Percentiles rank a stretch among this genome's conserved stretches.
phyloP scores from a whole-genome alignment of 1,284 basidiomycete species.

The Ustilago xerochloae region DNA sequence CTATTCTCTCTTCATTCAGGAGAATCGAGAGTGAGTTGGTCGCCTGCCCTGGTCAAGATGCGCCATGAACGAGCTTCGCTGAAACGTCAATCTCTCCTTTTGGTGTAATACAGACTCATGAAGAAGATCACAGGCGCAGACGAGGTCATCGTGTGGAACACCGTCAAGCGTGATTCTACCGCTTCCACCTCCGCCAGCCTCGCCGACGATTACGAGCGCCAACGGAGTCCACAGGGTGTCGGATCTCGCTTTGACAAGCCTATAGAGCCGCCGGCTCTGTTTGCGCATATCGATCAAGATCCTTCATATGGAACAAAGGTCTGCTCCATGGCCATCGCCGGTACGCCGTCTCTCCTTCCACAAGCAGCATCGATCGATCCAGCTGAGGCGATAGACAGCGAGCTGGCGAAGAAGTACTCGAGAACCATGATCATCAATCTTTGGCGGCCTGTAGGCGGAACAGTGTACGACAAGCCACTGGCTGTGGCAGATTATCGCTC shows the following conservation, averaged over 20 bases:
- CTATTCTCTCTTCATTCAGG: slow-evolving; percentile 21
- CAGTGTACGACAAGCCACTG: slow-evolving; percentile 29
- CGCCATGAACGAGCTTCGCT: background rate
- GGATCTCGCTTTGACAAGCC: slow-evolving; percentile 28
- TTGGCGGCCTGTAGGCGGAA: slow-evolving; percentile 31
- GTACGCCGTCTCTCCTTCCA: slow-evolving; percentile 5
- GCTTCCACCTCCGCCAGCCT: slow-evolving; percentile 20
- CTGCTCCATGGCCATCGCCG: slow-evolving; percentile 35
- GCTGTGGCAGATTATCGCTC: slow-evolving; percentile 31
- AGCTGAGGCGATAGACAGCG: slow-evolving; percentile 6
- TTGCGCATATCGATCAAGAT: slow-evolving; percentile 34
- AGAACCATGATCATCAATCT: slow-evolving; percentile 39
- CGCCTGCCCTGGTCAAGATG: background rate
- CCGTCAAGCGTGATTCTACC: slow-evolving; percentile 23
- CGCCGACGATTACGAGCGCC: slow-evolving; percentile 15
- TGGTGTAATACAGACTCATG: slow-evolving; percentile 8
- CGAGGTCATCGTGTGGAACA: slow-evolving; percentile 36
- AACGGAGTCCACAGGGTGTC: slow-evolving; percentile 25
- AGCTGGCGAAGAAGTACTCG: slow-evolving; percentile 1
- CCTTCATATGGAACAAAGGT: slow-evolving; percentile 21
- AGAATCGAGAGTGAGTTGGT: slow-evolving; percentile 12
- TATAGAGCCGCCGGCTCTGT: slow-evolving; percentile 27
- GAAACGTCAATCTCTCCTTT: background rate
- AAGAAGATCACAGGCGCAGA: slow-evolving; percentile 28
- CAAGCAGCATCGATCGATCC: background rate